Evolutionary conservation across 441 rosid species (phyloP), one percentile per base, ranked within the genome.

Genomic region (Euphorbia schlechtendalii): DNA sequence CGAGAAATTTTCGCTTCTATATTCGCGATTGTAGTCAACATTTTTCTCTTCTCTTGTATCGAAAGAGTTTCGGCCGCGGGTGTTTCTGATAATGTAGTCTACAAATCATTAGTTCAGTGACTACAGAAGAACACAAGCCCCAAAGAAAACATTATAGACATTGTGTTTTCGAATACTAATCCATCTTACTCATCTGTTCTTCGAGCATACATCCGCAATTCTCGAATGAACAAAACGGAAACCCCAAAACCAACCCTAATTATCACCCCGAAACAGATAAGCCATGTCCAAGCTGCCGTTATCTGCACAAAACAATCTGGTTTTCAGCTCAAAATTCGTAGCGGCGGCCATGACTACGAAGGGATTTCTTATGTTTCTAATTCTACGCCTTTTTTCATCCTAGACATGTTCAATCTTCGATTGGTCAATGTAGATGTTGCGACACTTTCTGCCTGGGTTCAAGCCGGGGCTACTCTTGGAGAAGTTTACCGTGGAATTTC

Each of bases 341-440:
- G 96, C 36, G 96, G 96, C 6, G 89, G 91, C 30, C 89, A 86
- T 63, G 89, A 88, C 73, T 84, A 78, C 38, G 95, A 88, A 25
- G 96, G 88, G 20, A 80, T 81, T 22, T 83, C 92, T 0, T 86
- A 80, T 58, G 68, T 73, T 10, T 80, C 84, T 13, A n/a, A n/a
- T n/a, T 17, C 51, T 15, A 70, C 62, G 61, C 82, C 89, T 0
- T 82, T 80, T 27, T 63, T 83, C 27, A 57, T 88, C 67, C 61
- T 83, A 0, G 83, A 81, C 58, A 60, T 83, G 56, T 69, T 62
- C 41, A 78, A 73, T 43, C 61, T 81, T 21, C 68, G 73, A 51
- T 54, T 54, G 0, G 69, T 81, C 10, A 59, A 64, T 0, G 45
- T 83, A 8, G 59, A 75, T 41, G 13, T 70, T 2, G 45, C 56